A percentile compares a stretch with the other conserved stretches of the same genome.
Conservation (phyloP, 169 alveolate species). For the Plasmodium billcollinsi region DNA sequence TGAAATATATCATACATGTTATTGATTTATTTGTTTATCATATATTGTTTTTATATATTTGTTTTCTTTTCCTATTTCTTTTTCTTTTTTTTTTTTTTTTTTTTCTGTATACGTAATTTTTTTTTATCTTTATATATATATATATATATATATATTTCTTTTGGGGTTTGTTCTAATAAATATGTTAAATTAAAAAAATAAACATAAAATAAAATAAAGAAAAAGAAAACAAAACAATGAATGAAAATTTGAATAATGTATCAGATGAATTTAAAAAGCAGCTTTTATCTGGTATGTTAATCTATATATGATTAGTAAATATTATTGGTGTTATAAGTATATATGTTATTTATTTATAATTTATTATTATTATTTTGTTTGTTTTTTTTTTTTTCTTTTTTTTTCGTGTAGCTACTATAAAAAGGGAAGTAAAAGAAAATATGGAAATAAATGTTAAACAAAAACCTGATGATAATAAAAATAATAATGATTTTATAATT, state of each 20-base stretch:
- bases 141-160: neutral
- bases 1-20: no score
- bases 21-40: no score
- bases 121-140: slow-evolving; percentile 16
- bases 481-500: slow-evolving; percentile 55
- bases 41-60: no score
- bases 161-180: no score
- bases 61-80: no score
- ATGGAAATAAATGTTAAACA: slow-evolving; percentile 10
- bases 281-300: slow-evolving; percentile 40
- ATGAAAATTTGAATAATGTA: neutral
- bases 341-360: neutral
- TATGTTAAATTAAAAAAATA: no score
- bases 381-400: neutral
- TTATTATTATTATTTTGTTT: neutral
- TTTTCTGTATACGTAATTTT: no score
- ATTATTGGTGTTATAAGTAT: slow-evolving; percentile 1
- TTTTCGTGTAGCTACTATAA: slow-evolving; percentile 21
- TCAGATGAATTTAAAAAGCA: slow-evolving; percentile 30
- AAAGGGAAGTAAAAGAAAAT: slow-evolving; percentile 63
- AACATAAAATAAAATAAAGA: no score
- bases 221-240: slow-evolving; percentile 26
- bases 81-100: neutral
- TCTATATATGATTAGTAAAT: neutral
- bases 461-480: neutral